These are phyloP conservation scores for Pueraria montana DNA, from an alignment of 306 rosid species.

Conservation along the genomic window DNA sequence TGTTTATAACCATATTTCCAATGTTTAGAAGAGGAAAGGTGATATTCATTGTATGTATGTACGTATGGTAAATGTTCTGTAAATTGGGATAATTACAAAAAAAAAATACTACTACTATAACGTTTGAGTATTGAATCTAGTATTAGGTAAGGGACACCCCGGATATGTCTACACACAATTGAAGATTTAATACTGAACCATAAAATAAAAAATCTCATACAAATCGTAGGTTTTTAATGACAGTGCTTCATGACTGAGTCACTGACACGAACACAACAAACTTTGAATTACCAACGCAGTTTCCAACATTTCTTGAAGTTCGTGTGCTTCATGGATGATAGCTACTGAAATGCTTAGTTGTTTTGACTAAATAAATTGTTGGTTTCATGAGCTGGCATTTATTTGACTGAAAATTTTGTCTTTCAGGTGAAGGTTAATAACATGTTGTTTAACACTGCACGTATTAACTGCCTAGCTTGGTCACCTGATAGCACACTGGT, in stretches of 20 bases:
- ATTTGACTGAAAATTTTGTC: slow-evolving; percentile 36
- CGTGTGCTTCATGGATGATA: slow-evolving; percentile 1
- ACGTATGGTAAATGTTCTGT: neutral
- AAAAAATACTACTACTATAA: neutral
- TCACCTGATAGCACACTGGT: slow-evolving; percentile 87
- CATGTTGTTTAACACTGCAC: slow-evolving; percentile 92
- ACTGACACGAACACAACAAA: slow-evolving; percentile 26
- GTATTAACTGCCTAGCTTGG: slow-evolving; percentile 95
- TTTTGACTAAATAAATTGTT: slow-evolving; percentile 10
- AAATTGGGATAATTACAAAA: slow-evolving; percentile 1
- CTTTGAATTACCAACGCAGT: slow-evolving; percentile 2
- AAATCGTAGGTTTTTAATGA: neutral
- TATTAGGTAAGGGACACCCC: neutral
- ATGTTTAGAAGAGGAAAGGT: neutral
- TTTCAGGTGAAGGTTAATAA: slow-evolving; percentile 92
- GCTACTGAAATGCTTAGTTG: slow-evolving; percentile 1
- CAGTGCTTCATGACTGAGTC: slow-evolving; percentile 2
- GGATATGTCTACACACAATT: neutral
- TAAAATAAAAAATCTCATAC: neutral
- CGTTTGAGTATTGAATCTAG: neutral
- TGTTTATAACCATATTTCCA: neutral
- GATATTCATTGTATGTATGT: neutral
- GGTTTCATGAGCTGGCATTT: slow-evolving; percentile 40
- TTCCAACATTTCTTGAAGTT: slow-evolving; percentile 23
- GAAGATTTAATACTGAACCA: neutral